phyloP scores from a whole-genome alignment of 1,139 yeast genomes.

The Sugiyamaella grinbergsii region DNA sequence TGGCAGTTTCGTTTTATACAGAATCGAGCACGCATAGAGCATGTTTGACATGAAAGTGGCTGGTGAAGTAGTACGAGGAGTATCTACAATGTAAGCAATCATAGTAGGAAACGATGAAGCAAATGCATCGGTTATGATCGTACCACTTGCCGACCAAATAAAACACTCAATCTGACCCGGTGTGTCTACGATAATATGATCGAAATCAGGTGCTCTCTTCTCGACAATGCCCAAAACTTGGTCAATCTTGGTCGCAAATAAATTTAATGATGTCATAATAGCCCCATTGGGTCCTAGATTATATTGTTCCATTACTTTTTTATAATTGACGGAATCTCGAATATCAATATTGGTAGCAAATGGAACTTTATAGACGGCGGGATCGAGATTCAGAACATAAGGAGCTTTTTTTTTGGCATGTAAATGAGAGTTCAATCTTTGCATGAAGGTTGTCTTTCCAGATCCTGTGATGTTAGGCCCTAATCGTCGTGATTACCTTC shows the following conservation, averaged over 20 bases:
- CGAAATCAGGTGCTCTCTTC: slow-evolving; percentile 61
- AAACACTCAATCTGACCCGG: slow-evolving; percentile 99
- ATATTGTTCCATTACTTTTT: slow-evolving; percentile 90
- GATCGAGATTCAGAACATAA: slow-evolving; percentile 91
- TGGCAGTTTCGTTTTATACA: slow-evolving; percentile 94
- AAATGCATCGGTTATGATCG: slow-evolving; percentile 94
- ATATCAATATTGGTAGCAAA: slow-evolving; percentile 95
- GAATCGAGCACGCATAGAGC: slow-evolving; percentile 96
- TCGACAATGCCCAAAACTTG: slow-evolving; percentile 88
- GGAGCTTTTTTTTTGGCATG: slow-evolving; percentile 68
- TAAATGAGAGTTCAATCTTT: slow-evolving; percentile 84
- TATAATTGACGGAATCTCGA: slow-evolving; percentile 92
- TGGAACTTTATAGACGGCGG: slow-evolving; percentile 91
- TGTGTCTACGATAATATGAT: slow-evolving; percentile 87
- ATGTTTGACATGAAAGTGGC: slow-evolving; percentile 97
- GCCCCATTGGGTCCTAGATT: slow-evolving; percentile 98
- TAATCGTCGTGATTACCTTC: neutral
- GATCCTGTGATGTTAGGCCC: slow-evolving; percentile 45
- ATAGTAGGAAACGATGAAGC: slow-evolving; percentile 96
- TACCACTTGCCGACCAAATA: slow-evolving; percentile 89
- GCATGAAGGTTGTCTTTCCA: slow-evolving; percentile 98
- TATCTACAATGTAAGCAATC: slow-evolving; percentile 92
- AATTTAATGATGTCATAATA: slow-evolving; percentile 88
- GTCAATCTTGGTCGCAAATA: slow-evolving; percentile 93
- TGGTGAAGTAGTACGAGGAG: slow-evolving; percentile 92